Evolutionary conservation across 2,329 filamentous ascomycete species (phyloP).

Genomic region (Beauveria scarabaeidicola): DNA sequence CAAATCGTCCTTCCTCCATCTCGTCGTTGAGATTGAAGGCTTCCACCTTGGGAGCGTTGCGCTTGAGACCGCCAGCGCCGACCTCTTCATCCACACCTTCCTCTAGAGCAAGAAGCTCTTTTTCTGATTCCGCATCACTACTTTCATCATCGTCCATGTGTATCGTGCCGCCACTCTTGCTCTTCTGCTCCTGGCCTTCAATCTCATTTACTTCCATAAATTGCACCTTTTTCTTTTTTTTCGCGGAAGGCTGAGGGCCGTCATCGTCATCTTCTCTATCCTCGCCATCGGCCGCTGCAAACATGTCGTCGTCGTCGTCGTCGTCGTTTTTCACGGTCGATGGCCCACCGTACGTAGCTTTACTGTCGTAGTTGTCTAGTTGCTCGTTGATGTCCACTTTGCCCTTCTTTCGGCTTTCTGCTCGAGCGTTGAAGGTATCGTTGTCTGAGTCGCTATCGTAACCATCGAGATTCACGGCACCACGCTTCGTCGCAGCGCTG

Average conservation of each 20-base stretch:
- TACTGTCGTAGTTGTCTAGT: conserved; percentile 45
- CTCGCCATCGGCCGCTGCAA: conserved; percentile 37
- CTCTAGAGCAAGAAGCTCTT: conserved; percentile 62
- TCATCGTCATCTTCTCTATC: conserved; percentile 36
- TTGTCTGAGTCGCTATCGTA: conserved; percentile 93
- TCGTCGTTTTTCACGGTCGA: conserved; percentile 22
- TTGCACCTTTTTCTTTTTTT: conserved; percentile 54
- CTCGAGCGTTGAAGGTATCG: conserved; percentile 75
- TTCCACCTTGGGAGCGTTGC: conserved; percentile 86
- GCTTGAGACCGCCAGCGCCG: conserved; percentile 82
- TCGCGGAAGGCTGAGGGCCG: conserved; percentile 31
- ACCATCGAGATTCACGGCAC: conserved; percentile 91
- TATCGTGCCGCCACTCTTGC: conserved; percentile 66
- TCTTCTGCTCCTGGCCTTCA: conserved; percentile 66
- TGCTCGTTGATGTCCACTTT: conserved; percentile 43
- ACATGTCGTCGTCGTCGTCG: conserved; percentile 30
- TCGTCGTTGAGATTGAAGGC: conserved; percentile 91
- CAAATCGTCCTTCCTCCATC: conserved; percentile 87
- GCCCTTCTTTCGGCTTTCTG: conserved; percentile 47
- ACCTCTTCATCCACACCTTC: conserved; percentile 80
- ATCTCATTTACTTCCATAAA: conserved; percentile 58
- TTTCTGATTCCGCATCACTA: conserved; percentile 58
- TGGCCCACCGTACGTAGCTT: conserved; percentile 25
- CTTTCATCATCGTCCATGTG: conserved; percentile 48
- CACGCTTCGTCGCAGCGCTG: conserved; percentile 70